Conservation (phyloP, 495 filamentous ascomycete species). For the Penicillium longicatenatum region DNA sequence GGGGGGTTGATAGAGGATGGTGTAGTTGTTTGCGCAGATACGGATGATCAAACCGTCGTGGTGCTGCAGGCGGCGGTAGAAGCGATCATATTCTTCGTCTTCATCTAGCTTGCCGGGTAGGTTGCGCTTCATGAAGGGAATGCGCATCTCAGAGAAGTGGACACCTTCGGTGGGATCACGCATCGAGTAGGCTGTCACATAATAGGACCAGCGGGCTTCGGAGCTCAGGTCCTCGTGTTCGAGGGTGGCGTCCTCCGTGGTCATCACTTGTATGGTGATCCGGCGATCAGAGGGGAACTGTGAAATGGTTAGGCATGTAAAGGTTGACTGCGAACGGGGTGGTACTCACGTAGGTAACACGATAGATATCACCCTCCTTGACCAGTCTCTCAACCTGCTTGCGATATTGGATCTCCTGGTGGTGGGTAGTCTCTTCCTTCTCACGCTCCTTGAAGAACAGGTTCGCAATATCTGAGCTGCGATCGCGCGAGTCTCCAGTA, state of each 20-base stretch:
- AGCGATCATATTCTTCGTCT: slow-evolving; percentile 50
- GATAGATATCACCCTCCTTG: slow-evolving; percentile 88
- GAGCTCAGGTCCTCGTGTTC: slow-evolving; percentile 59
- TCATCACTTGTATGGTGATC: slow-evolving; percentile 69
- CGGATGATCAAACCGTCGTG: slow-evolving; percentile 76
- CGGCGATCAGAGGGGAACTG: slow-evolving; percentile 60
- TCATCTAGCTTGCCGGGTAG: slow-evolving; percentile 58
- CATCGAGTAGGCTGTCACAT: slow-evolving; percentile 86
- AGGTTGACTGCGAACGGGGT: not conserved
- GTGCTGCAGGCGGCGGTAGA: slow-evolving; percentile 57
- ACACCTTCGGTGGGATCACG: slow-evolving; percentile 89
- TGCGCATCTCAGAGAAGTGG: slow-evolving; percentile 60
- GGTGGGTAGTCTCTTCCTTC: slow-evolving; percentile 77
- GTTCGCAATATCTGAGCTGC: slow-evolving; percentile 80
- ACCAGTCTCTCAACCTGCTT: slow-evolving; percentile 84
- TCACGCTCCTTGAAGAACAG: slow-evolving; percentile 80
- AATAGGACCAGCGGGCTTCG: slow-evolving; percentile 81
- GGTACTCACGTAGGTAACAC: slow-evolving; percentile 74
- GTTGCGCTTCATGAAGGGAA: slow-evolving; percentile 73
- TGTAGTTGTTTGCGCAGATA: slow-evolving; percentile 80
- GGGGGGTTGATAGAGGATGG: slow-evolving; percentile 72
- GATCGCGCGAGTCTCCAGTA: slow-evolving; percentile 82
- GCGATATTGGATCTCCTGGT: slow-evolving; percentile 80
- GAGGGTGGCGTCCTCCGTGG: slow-evolving; percentile 79
- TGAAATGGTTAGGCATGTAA: slow-evolving; percentile 18